A percentile compares a stretch with the other conserved stretches of the same genome.
These are phyloP conservation scores for Neurospora sp. DNA, from an alignment of 2,329 filamentous ascomycete species.

Conservation along the genomic window DNA sequence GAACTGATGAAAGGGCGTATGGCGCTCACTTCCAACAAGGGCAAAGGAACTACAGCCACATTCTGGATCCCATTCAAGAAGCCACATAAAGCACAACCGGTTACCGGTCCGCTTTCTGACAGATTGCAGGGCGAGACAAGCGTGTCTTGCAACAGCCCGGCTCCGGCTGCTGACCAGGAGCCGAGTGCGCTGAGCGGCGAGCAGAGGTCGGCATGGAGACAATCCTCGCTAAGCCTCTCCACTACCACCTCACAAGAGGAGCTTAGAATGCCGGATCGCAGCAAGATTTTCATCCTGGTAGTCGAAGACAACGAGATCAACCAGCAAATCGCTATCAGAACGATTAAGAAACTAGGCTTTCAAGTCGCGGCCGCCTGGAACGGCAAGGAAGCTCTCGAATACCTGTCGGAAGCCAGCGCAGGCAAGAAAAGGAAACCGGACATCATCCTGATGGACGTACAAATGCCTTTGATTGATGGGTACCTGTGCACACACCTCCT, in stretches of 20 bases:
- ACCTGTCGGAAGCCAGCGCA: conserved; percentile 46
- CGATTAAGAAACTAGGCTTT: conserved; percentile 65
- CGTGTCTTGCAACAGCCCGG: conserved; percentile 56
- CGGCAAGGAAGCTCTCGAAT: conserved; percentile 68
- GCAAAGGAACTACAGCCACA: conserved; percentile 60
- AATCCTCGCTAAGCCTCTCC: conserved; percentile 24
- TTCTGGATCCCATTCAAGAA: conserved; percentile 74
- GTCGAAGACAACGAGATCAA: conserved; percentile 62
- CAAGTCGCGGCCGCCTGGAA: conserved; percentile 65
- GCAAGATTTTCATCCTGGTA: conserved; percentile 59
- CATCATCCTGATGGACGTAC: conserved; percentile 71
- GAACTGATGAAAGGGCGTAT: conserved; percentile 75
- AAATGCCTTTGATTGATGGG: conserved; percentile 69
- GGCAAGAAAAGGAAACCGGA: conserved; percentile 51
- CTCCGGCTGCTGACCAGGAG: conserved; percentile 24
- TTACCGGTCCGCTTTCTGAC: conserved; percentile 53
- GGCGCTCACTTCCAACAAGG: conserved; percentile 55
- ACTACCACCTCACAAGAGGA: conserved; percentile 29
- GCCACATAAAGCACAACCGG: conserved; percentile 39
- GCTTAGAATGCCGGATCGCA: conserved; percentile 46
- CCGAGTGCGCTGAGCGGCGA: conserved; percentile 18
- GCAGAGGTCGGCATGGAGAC: conserved; percentile 20
- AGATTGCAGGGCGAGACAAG: conserved; percentile 54
- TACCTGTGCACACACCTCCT: conserved; percentile 69
- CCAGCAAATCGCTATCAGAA: conserved; percentile 49